Conservation (phyloP, 2,329 filamentous ascomycete species). For the Xylariaceae sp. region DNA sequence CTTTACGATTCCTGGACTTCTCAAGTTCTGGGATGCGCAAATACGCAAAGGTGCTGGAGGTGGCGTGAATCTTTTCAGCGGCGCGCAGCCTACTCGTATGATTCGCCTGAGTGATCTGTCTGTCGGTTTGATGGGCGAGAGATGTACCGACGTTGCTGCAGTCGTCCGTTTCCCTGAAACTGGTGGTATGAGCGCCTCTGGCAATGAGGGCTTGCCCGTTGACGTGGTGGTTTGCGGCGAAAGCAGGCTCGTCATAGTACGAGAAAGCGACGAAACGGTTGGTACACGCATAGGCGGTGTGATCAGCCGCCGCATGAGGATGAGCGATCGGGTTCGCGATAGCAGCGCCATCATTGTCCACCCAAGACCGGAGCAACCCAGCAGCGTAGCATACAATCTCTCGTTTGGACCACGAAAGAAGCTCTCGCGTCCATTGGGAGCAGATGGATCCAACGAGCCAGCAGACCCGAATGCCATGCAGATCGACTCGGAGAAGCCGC, state of each 20-base stretch:
- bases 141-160: conserved; percentile 48
- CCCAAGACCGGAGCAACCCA: conserved; percentile 38
- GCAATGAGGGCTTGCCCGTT: conserved; percentile 40
- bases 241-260: conserved; percentile 49
- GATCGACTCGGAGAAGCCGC: conserved; percentile 25
- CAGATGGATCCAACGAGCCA: conserved; percentile 16
- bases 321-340: conserved; percentile 36
- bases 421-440: conserved; percentile 18
- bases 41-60: conserved; percentile 46
- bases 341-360: conserved; percentile 52
- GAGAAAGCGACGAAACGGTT: conserved; percentile 46
- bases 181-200: conserved; percentile 23
- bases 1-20: conserved; percentile 50
- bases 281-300: conserved; percentile 41
- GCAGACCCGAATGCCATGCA: conserved; percentile 26
- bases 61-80: conserved; percentile 51
- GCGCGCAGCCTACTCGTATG: conserved; percentile 51
- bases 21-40: conserved; percentile 57
- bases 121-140: conserved; percentile 52
- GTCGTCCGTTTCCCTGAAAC: conserved; percentile 36
- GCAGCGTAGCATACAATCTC: conserved; percentile 46
- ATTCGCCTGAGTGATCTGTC: conserved; percentile 49
- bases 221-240: conserved; percentile 54
- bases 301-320: conserved; percentile 28
- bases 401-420: conserved; percentile 32